These are phyloP conservation scores for Caryopteris hybrid DNA, from an alignment of 305 asterid species.

Conservation along the genomic window DNA sequence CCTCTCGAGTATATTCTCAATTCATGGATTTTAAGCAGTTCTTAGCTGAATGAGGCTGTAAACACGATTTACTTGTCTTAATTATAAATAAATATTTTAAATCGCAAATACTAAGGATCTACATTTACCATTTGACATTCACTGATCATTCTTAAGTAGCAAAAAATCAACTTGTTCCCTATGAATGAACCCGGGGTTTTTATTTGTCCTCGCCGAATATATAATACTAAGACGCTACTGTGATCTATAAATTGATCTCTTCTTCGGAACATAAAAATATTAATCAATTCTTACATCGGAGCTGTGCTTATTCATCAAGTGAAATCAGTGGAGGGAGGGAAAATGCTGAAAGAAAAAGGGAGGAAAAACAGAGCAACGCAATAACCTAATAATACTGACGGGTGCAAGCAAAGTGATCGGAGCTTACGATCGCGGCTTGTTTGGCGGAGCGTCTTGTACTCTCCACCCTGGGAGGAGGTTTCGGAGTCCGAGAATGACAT, in stretches of 20 bases:
- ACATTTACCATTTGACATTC: too few relatives aligned
- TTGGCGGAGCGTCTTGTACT: conserved; percentile 78
- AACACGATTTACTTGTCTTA: neutral
- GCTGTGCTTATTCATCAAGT: too few relatives aligned
- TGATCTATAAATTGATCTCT: neutral
- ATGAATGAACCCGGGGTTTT: too few relatives aligned
- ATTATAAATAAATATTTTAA: neutral
- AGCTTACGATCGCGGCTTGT: conserved; percentile 78
- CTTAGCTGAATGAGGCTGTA: neutral
- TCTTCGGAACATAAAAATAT: neutral
- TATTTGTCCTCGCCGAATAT: too few relatives aligned
- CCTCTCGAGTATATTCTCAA: neutral
- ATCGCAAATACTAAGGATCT: neutral
- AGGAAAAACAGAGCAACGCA: too few relatives aligned
- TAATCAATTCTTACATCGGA: too few relatives aligned
- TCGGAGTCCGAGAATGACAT: conserved; percentile 92
- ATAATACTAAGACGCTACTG: neutral
- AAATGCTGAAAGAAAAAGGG: too few relatives aligned
- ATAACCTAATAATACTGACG: too few relatives aligned
- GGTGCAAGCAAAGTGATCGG: conserved; percentile 1
- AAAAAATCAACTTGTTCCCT: neutral
- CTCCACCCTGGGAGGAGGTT: conserved; percentile 60
- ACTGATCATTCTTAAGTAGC: neutral
- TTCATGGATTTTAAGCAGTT: conserved; percentile 6
- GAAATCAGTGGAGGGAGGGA: too few relatives aligned